Conservation (phyloP, 2,329 filamentous ascomycete species). For the Aspergillus nomiae region DNA sequence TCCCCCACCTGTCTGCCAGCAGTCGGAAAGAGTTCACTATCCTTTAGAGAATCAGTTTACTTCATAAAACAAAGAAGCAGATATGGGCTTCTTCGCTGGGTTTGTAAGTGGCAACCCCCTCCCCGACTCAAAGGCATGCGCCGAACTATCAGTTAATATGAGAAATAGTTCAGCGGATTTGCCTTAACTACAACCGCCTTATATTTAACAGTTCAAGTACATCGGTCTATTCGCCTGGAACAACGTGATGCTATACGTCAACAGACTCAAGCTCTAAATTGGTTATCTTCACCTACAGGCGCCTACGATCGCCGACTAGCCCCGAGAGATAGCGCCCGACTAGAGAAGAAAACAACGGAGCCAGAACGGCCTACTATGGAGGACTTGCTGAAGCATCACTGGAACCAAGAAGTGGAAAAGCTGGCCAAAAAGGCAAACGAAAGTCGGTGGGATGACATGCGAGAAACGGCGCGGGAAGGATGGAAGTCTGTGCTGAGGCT, state of each 20-base stretch:
- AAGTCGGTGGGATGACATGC: conserved; percentile 65
- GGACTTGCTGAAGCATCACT: conserved; percentile 72
- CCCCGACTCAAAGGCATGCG: not conserved
- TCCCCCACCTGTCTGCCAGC: not conserved
- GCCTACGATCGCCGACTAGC: conserved; percentile 37
- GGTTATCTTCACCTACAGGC: conserved; percentile 38
- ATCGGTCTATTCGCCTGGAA: conserved; percentile 65
- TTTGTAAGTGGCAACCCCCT: conserved; percentile 60
- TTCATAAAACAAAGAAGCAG: conserved; percentile 2
- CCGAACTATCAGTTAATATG: conserved; percentile 6
- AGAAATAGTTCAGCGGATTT: conserved; percentile 68
- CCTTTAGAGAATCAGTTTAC: not conserved
- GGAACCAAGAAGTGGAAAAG: conserved; percentile 73
- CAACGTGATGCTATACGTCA: conserved; percentile 49
- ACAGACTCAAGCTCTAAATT: conserved; percentile 45
- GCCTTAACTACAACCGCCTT: conserved; percentile 73
- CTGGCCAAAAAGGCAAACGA: conserved; percentile 67
- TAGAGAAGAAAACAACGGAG: not conserved
- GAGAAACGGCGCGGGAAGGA: conserved; percentile 49
- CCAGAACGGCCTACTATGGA: conserved; percentile 51
- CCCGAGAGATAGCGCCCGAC: conserved; percentile 13
- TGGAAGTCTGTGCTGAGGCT: conserved; percentile 50
- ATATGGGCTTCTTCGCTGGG: conserved; percentile 45
- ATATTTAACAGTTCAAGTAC: conserved; percentile 70
- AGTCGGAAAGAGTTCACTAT: not conserved